Evolutionary conservation across 2,329 filamentous ascomycete genomes (phyloP).

Genomic region (Fusarium musae): DNA sequence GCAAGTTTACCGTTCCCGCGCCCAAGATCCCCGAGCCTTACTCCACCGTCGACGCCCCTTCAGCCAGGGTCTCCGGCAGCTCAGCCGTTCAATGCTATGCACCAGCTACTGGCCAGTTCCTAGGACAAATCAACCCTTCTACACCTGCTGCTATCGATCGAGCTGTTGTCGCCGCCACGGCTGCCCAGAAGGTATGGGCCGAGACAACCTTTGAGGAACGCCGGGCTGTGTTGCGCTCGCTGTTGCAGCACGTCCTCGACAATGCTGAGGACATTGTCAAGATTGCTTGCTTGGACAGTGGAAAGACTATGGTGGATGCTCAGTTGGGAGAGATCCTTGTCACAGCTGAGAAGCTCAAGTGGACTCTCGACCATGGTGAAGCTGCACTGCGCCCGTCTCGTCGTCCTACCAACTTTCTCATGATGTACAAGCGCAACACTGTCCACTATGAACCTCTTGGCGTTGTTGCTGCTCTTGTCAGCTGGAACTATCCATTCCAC

Average conservation of each 20-base stretch:
- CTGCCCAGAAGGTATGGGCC: conserved; percentile 82
- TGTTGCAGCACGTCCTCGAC: conserved; percentile 85
- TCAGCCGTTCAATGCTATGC: conserved; percentile 84
- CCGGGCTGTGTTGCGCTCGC: conserved; percentile 79
- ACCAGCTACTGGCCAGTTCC: conserved; percentile 86
- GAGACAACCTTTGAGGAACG: conserved; percentile 81
- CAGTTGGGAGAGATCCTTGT: conserved; percentile 94
- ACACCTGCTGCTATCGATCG: conserved; percentile 82
- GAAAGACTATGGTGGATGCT: conserved; percentile 96
- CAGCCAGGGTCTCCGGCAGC: conserved; percentile 72
- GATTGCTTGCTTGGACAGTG: conserved; percentile 89
- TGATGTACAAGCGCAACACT: conserved; percentile 94
- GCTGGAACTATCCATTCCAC: conserved; percentile 98
- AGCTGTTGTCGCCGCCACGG: conserved; percentile 76
- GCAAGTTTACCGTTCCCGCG: conserved; percentile 69
- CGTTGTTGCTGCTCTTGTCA: conserved; percentile 90
- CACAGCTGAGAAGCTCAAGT: conserved; percentile 91
- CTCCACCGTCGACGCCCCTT: conserved; percentile 67
- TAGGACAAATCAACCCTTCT: conserved; percentile 82
- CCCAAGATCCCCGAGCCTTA: conserved; percentile 71
- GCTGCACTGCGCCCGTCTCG: conserved; percentile 76
- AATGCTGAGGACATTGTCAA: conserved; percentile 89
- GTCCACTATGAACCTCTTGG: conserved; percentile 93
- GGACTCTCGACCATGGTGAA: conserved; percentile 93
- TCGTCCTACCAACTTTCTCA: conserved; percentile 88